Evolutionary conservation across 345 rosid species (phyloP).

Genomic region (Tarenaya hassleriana): DNA sequence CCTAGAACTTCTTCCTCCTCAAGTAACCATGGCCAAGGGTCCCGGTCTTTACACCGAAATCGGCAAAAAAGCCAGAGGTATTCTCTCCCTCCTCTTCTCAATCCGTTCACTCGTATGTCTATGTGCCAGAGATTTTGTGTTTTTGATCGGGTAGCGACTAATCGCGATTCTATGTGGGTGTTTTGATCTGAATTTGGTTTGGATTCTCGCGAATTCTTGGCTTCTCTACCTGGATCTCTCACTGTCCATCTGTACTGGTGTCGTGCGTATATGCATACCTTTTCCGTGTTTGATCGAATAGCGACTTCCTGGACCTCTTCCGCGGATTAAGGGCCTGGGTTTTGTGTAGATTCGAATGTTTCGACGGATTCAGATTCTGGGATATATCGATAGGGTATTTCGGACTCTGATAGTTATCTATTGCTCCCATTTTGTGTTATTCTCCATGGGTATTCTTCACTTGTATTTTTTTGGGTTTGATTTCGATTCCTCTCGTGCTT

Average conservation of each 20-base stretch:
- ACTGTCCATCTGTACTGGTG: background rate
- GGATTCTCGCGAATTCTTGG: background rate
- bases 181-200: background rate
- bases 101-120: background rate
- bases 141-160: conserved; percentile 4
- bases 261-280: background rate
- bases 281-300: conserved; percentile 1
- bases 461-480: no score
- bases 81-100: background rate
- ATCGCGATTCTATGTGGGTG: background rate
- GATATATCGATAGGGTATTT: no score
- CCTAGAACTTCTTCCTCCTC: background rate
- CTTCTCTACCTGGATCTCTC: background rate
- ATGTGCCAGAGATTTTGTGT: conserved; percentile 7
- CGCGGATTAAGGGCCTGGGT: background rate
- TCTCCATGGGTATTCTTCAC: no score
- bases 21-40: conserved; percentile 62
- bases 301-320: background rate
- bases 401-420: no score
- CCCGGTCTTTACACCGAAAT: conserved; percentile 92
- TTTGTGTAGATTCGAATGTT: no score
- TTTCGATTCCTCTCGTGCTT: no score
- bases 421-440: no score
- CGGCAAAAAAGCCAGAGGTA: conserved; percentile 92
- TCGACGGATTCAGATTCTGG: no score